These are phyloP conservation scores for Bacterosira constricta DNA, from an alignment of 108 stramenopile genomes.

Conservation along the genomic window DNA sequence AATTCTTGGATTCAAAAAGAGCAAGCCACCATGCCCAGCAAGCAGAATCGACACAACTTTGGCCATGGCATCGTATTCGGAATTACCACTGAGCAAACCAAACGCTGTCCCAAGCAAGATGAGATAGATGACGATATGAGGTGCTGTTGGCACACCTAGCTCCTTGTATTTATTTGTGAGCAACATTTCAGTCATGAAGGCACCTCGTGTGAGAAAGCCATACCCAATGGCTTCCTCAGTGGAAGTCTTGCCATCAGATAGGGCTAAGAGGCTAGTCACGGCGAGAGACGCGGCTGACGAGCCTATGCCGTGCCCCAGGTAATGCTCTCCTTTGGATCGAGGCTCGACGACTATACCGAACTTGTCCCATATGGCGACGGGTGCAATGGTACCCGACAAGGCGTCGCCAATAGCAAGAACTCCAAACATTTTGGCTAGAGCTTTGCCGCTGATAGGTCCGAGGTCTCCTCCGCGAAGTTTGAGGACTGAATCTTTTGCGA, in stretches of 20 bases:
- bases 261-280: slow-evolving; percentile 11
- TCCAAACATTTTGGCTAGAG: slow-evolving; percentile 19
- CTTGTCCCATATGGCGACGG: slow-evolving; percentile 7
- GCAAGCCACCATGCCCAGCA: slow-evolving; percentile 23
- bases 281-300: slow-evolving; percentile 21
- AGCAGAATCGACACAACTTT: slow-evolving; percentile 20
- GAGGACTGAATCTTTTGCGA: neutral
- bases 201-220: slow-evolving; percentile 13
- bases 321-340: slow-evolving; percentile 23
- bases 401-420: slow-evolving; percentile 25
- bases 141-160: slow-evolving; percentile 16
- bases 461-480: slow-evolving; percentile 20
- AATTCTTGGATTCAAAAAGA: slow-evolving; percentile 35
- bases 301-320: slow-evolving; percentile 24
- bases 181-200: slow-evolving; percentile 28
- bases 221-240: slow-evolving; percentile 21
- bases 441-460: slow-evolving; percentile 12
- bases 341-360: slow-evolving; percentile 3
- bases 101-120: slow-evolving; percentile 22
- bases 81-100: slow-evolving; percentile 19
- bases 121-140: slow-evolving; percentile 16
- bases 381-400: slow-evolving; percentile 3
- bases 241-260: slow-evolving; percentile 20
- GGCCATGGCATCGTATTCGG: slow-evolving; percentile 9
- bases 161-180: slow-evolving; percentile 26